Evolutionary conservation across 805 yeast species (phyloP), one percentile per base, ranked within the genome.

Genomic region (Wickerhamiella siamensis): DNA sequence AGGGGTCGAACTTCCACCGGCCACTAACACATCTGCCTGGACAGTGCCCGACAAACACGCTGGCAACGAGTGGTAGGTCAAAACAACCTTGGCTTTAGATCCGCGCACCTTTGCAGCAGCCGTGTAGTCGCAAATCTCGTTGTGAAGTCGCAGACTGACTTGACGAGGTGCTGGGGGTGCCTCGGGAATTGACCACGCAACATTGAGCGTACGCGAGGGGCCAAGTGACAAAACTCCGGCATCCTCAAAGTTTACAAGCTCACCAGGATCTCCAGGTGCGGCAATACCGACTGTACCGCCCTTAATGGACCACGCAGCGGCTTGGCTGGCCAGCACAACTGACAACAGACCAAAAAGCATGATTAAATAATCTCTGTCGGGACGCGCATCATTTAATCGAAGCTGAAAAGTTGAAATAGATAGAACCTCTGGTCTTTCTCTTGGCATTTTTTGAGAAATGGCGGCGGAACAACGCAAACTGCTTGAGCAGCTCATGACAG

Each of bases 391-490:
- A 33, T 8, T 9, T 31, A 14, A 14, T 35, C 38, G 18, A 14
- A 20, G 36, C 24, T 31, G 19, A 16, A 15, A 18, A n/a, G 19
- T 9, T 6, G 10, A 16, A 22, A 21, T 15, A 21, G 10, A 5
- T 14, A 36, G 19, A 22, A 20, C 14, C 6, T 19, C 10, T 19
- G 9, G 17, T 12, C 33, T 8, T 12, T 35, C 9, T 10, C 9
- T 20, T 17, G 31, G 16, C 8, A 20, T 9, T 5, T 5, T 19
- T 10, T 36, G 8, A 8, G 32, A 14, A 33, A 66, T 70, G 57
- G 77, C 88, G 1, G 82, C 83, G 24, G 81, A 79, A 55, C 95
- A 86, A 58, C 61, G 88, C 39, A 71, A 72, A 61, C 70, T 75
- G 39, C 62, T 86, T 22, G 91, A 82, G 56, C 86, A 80, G 66